Evolutionary conservation across 2,329 filamentous ascomycete genomes (phyloP).

Genomic region (Trichoderma simmonsii): DNA sequence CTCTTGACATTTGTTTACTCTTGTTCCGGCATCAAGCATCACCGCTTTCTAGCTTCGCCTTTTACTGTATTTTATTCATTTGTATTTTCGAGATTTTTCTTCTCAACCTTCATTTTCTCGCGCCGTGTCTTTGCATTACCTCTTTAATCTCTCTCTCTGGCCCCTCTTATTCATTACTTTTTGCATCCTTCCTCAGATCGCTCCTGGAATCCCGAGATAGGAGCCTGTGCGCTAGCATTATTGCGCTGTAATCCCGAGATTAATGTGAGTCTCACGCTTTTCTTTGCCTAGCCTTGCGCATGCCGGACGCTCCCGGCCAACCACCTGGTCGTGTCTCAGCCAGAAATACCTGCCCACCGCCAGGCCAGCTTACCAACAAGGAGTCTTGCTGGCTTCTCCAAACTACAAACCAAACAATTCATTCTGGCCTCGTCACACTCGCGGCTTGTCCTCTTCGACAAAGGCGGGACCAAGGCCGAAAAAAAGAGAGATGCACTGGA

Average conservation of each 20-base stretch:
- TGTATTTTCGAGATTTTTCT: background rate
- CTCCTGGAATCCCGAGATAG: background rate
- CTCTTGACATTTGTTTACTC: background rate
- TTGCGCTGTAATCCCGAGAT: conserved; percentile 26
- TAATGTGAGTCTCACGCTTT: conserved; percentile 37
- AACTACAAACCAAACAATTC: background rate
- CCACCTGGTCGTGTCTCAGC: conserved; percentile 27
- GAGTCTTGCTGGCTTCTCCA: background rate
- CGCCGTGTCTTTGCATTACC: background rate
- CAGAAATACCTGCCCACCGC: conserved; percentile 4
- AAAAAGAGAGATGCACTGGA: background rate
- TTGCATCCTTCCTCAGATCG: background rate
- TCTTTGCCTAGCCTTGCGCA: conserved; percentile 29
- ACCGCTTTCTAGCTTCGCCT: background rate
- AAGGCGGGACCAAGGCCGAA: background rate
- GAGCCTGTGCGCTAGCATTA: conserved; percentile 3
- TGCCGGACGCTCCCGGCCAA: conserved; percentile 31
- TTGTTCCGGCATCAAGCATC: background rate
- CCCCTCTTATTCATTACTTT: background rate
- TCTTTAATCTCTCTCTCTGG: conserved; percentile 4
- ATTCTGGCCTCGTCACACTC: background rate
- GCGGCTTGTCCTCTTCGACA: background rate
- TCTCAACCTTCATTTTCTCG: background rate
- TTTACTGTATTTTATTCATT: background rate
- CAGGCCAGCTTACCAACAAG: conserved; percentile 1